Evolutionary conservation across 768 basidiomycete genomes (phyloP).

Genomic region (Cyathus striatus): DNA sequence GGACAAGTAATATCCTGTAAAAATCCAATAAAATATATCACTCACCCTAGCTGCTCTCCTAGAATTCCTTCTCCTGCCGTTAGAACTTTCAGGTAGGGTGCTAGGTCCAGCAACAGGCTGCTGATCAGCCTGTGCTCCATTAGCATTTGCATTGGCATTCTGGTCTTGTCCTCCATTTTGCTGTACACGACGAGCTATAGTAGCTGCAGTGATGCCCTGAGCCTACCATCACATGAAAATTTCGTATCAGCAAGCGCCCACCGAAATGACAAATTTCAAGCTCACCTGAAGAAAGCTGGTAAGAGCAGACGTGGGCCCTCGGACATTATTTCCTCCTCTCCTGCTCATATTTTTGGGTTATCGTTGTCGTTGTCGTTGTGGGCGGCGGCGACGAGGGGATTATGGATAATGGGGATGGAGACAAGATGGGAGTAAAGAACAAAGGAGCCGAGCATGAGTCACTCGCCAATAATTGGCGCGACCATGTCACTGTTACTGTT

Average conservation of each 20-base stretch:
- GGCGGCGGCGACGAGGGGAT: too few species aligned
- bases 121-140: conserved; percentile 23
- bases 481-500: too few species aligned
- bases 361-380: too few species aligned
- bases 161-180: not conserved
- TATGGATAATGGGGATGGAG: too few species aligned
- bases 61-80: not conserved
- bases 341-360: conserved; percentile 13
- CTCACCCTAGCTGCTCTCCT: conserved; percentile 12
- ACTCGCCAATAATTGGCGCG: too few species aligned
- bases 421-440: too few species aligned
- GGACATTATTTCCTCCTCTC: conserved; percentile 66
- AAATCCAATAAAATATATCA: not conserved
- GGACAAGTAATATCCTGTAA: too few species aligned
- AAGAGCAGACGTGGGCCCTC: conserved; percentile 78
- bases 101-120: conserved; percentile 11
- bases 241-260: conserved; percentile 1
- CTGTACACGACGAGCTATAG: conserved; percentile 35
- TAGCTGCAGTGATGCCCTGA: conserved; percentile 42
- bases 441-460: too few species aligned
- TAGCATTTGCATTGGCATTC: conserved; percentile 3
- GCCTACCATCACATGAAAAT: conserved; percentile 22
- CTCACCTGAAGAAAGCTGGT: conserved; percentile 75
- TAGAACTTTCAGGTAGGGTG: not conserved
- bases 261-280: conserved; percentile 3